Percentiles rank a stretch among this genome's conserved stretches.
phyloP scores from a whole-genome alignment of 257 asterid species.

The Mitragyna speciosa region DNA sequence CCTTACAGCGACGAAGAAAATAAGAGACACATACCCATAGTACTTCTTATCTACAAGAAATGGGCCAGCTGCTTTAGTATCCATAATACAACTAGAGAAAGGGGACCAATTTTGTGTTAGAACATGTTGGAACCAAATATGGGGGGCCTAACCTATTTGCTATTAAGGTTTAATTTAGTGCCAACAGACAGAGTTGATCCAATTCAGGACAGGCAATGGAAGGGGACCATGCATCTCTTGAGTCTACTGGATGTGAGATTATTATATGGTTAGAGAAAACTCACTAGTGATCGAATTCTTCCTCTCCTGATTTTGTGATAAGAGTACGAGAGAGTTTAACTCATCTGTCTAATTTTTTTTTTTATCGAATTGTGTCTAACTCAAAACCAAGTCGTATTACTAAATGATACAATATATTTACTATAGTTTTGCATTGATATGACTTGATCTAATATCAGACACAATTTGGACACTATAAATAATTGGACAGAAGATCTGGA shows the following conservation, averaged over 20 bases:
- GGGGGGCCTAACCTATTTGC: conserved; percentile 10
- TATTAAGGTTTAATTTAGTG: conserved; percentile 8
- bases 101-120: conserved; percentile 2
- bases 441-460: too few relatives aligned
- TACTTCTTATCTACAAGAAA: not conserved
- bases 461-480: too few relatives aligned
- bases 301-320: not conserved
- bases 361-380: too few relatives aligned
- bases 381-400: too few relatives aligned
- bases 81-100: not conserved
- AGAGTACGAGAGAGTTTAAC: too few relatives aligned
- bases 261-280: not conserved
- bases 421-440: too few relatives aligned
- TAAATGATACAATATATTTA: too few relatives aligned
- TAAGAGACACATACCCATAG: not conserved
- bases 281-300: not conserved
- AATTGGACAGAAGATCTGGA: too few relatives aligned
- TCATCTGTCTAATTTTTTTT: too few relatives aligned
- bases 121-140: conserved; percentile 5
- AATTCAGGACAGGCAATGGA: conserved; percentile 19
- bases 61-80: not conserved
- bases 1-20: not conserved
- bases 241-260: not conserved
- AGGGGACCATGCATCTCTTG: conserved; percentile 7
- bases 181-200: conserved; percentile 18